Base-by-base conservation (phyloP, 768 basidiomycete genomes). In the Suillus bovinus region DNA sequence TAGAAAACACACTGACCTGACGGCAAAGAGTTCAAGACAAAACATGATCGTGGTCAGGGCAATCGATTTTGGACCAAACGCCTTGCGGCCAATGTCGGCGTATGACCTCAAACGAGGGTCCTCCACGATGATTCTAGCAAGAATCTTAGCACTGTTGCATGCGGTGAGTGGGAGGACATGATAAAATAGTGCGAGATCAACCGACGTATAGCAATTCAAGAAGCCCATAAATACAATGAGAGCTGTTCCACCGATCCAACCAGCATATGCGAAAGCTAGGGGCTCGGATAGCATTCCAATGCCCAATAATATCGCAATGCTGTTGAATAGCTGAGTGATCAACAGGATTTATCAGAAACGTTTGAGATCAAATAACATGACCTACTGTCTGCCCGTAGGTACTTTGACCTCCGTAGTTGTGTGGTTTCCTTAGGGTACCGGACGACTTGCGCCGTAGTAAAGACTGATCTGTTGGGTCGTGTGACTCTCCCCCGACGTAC, bases 231-330 rank as follows among this genome's bases (percentile, higher is more conserved):
- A 83, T 13, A 92, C 70, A 61, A 96, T 85, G 17, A 98, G 78
- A 29, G 82, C 8, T 1, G 87, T 88, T 1, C 96, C 96, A 41
- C 82, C 78, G 20, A 89, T 76, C 96, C 96, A 98, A 4, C 96
- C 96, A 2, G 93, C 85, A 68, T 93, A 93, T 1, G 94, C 86
- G 69, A 97, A 96, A 0, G 96, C 96, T 29, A 97, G 80, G 0
- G 94, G 93, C 71, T 93, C 88, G 14, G 93, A 93, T 20, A 96
- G 81, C 81, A 96, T 88, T 5, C 94, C 94, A 64, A 96, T 89
- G 7, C 94, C 94, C 22, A 94, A 80, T 13, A 96, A 78, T 38
- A 95, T 90, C 16, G 93, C 93, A 36, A 89, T 90, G 11, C 88
- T 88, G 68, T 96, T 96, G 75, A 94, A 94, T n/a, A 96, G 76